phyloP scores from a whole-genome alignment of 495 filamentous ascomycete species.

The Tuber magnatum region DNA sequence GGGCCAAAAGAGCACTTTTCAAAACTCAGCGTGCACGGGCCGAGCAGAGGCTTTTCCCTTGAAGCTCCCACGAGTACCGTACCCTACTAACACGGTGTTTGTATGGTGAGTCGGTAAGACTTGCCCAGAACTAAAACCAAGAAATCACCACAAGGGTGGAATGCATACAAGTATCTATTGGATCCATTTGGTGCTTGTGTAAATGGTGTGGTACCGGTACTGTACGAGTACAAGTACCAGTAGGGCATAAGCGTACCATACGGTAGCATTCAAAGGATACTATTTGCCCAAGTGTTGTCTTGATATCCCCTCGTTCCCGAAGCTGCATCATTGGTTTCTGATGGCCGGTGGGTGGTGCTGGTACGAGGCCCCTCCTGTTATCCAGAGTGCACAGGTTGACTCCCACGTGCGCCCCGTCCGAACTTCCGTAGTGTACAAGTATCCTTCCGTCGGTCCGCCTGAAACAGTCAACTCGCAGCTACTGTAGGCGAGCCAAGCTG shows the following conservation, averaged over 20 bases:
- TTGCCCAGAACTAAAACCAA: not conserved
- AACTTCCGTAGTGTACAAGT: not conserved
- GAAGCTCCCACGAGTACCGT: not conserved
- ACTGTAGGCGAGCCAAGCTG: not conserved
- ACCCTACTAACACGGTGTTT: not conserved
- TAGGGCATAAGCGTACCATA: no score
- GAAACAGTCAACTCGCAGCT: not conserved
- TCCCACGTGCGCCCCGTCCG: not conserved
- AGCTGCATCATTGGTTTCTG: not conserved
- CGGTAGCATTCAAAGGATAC: not conserved
- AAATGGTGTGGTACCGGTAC: not conserved
- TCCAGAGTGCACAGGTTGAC: not conserved
- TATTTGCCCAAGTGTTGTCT: not conserved
- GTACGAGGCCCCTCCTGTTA: not conserved
- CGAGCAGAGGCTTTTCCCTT: not conserved
- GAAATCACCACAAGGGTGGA: not conserved
- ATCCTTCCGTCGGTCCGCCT: not conserved
- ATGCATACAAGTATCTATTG: not conserved
- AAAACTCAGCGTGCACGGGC: not conserved
- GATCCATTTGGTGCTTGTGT: not conserved
- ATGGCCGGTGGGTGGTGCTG: not conserved
- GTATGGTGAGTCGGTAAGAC: not conserved
- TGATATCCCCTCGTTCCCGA: not conserved
- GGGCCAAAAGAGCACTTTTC: not conserved
- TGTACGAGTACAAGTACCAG: no score